Evolutionary conservation across 805 yeast genomes (phyloP), one percentile per base, ranked within the genome.

Genomic region (Peterozyma xylosa): DNA sequence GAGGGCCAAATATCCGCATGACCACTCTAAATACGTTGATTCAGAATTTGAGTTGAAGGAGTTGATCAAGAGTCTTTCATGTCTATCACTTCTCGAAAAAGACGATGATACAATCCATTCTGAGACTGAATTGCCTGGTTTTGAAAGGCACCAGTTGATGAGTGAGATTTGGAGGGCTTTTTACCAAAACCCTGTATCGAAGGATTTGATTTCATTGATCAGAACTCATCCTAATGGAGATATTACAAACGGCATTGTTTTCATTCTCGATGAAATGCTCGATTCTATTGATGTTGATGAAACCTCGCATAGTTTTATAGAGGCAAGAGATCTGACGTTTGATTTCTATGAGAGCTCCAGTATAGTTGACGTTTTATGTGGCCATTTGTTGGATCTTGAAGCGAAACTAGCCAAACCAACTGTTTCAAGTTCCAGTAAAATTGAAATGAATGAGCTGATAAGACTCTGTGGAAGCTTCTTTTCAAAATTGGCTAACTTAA

Each of bases 11-110:
- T 36, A 37, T 37, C 9, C 17, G 5, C n/a, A 18, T 14, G 47
- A 47, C 11, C 43, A 42, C 9, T 13, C 32, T 3, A 47, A 47
- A 21, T 44, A 33, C 18, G 30, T 38, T 2, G 47, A 47, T 14
- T 43, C 49, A 5, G 49, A 47, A 37, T 44, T 41, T 21, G 47
- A 38, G 29, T 33, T 47, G 36, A 30, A 44, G 17, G 47, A 47
- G 27, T 37, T 41, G 13, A 35, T 47, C 32, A 47, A 47, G 29
- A 27, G 15, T 5, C 41, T 47, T 14, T 43, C 47, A 5, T 38
- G 44, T 2, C 15, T 47, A n/a, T 38, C 41, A 29, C 30, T 46
- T 10, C 30, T 17, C 2, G 43, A 43, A 11, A 41, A 39, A 29
- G 3, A 21, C 27, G 6, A 14, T 37, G 33, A 32, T 39, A 14